Evolutionary conservation across 2,329 filamentous ascomycete genomes (phyloP).

Genomic region (Colletotrichum viniferum): DNA sequence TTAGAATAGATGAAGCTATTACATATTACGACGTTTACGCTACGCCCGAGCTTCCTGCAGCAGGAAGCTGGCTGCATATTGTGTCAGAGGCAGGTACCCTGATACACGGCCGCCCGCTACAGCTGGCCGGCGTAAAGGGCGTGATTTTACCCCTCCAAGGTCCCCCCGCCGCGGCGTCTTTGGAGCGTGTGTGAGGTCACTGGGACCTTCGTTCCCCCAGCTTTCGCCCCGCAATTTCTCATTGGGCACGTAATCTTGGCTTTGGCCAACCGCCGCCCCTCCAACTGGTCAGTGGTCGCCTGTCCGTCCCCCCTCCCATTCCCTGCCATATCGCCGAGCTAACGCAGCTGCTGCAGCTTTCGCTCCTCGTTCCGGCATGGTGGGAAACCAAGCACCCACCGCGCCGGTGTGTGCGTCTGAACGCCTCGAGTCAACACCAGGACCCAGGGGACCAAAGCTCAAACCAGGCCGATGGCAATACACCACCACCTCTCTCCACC

Average conservation of each 20-base stretch:
- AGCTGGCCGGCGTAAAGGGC: conserved; percentile 10
- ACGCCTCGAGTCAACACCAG: conserved; percentile 12
- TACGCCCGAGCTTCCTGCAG: neutral
- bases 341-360: neutral
- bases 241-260: conserved; percentile 13
- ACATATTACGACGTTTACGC: neutral
- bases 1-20: neutral
- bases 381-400: neutral
- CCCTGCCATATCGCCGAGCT: neutral
- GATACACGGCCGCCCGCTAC: neutral
- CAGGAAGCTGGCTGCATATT: neutral
- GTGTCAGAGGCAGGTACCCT: neutral
- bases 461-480: neutral
- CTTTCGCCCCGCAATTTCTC: conserved; percentile 14
- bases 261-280: neutral
- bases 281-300: neutral
- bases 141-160: conserved; percentile 11
- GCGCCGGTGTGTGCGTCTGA: neutral
- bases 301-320: neutral
- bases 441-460: neutral
- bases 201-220: neutral
- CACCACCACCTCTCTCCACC: neutral
- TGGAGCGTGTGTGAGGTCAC: conserved; percentile 2
- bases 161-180: neutral
- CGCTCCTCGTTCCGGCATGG: neutral